A percentile compares a stretch with the other conserved stretches of the same genome.
Conservation (phyloP, 2,329 filamentous ascomycete genomes). For the Lasiodiplodia citricola region DNA sequence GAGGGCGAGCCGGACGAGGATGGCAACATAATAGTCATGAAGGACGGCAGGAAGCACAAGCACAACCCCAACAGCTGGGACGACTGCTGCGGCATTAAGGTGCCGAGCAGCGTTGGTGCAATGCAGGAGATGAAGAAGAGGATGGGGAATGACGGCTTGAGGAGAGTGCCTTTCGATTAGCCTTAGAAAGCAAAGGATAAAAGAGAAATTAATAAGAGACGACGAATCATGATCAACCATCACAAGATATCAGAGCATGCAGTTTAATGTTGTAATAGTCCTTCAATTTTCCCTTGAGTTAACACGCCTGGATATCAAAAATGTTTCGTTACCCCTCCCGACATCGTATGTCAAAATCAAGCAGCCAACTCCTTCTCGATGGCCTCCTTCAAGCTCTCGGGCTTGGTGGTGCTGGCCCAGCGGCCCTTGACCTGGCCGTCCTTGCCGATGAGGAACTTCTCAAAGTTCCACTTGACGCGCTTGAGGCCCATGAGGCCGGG, state of each 20-base stretch:
- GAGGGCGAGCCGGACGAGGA: conserved; percentile 55
- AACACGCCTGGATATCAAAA: conserved; percentile 21
- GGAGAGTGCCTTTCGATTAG: conserved; percentile 82
- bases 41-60: conserved; percentile 70
- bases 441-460: conserved; percentile 90
- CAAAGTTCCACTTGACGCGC: conserved; percentile 99
- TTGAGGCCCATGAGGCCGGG: conserved; percentile 86
- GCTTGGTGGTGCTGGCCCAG: conserved; percentile 89
- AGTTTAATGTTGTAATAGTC: neutral
- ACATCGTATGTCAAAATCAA: neutral
- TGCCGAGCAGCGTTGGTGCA: conserved; percentile 91
- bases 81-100: conserved; percentile 97
- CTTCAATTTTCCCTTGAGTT: neutral
- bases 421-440: conserved; percentile 85
- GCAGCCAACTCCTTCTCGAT: conserved; percentile 73
- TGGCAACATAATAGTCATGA: conserved; percentile 65
- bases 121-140: conserved; percentile 86
- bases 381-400: conserved; percentile 74
- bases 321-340: neutral
- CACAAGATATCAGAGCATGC: neutral
- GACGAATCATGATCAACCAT: neutral
- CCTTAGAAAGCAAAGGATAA: neutral
- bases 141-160: conserved; percentile 65
- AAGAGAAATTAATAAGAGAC: neutral
- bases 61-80: conserved; percentile 78